phyloP scores from a whole-genome alignment of 345 rosid genomes.

The Viola odorata region DNA sequence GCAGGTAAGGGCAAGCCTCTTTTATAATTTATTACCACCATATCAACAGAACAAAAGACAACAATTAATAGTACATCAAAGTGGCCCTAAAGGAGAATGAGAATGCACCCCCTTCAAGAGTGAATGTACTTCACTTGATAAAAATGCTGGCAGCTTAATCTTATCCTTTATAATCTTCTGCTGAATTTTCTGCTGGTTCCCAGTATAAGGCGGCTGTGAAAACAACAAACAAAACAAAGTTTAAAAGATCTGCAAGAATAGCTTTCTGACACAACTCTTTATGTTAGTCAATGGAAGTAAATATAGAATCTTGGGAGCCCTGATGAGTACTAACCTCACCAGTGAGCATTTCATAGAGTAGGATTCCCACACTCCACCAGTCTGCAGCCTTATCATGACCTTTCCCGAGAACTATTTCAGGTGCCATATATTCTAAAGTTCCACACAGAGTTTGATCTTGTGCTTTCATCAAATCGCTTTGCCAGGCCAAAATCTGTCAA shows the following conservation, averaged over 20 bases:
- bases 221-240: neutral
- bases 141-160: slow-evolving; percentile 57
- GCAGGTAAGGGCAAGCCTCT: too few relatives aligned
- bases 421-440: slow-evolving; percentile 77
- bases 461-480: slow-evolving; percentile 73
- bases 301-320: neutral
- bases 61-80: neutral
- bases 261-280: neutral
- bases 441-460: slow-evolving; percentile 79
- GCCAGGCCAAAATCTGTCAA: slow-evolving; percentile 93
- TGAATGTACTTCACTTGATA: slow-evolving; percentile 67
- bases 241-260: neutral
- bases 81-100: neutral
- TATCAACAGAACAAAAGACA: neutral
- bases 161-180: slow-evolving; percentile 67
- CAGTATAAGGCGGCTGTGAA: slow-evolving; percentile 64
- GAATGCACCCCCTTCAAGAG: slow-evolving; percentile 56
- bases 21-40: neutral
- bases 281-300: neutral
- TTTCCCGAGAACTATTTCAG: slow-evolving; percentile 72
- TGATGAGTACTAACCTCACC: slow-evolving; percentile 43
- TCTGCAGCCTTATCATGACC: slow-evolving; percentile 83
- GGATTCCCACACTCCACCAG: slow-evolving; percentile 87
- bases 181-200: slow-evolving; percentile 53
- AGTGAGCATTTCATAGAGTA: slow-evolving; percentile 78